A percentile compares a stretch with the other conserved stretches of the same genome.
phyloP scores from a whole-genome alignment of 2,329 filamentous ascomycete species.

The Microdochium bolleyi region DNA sequence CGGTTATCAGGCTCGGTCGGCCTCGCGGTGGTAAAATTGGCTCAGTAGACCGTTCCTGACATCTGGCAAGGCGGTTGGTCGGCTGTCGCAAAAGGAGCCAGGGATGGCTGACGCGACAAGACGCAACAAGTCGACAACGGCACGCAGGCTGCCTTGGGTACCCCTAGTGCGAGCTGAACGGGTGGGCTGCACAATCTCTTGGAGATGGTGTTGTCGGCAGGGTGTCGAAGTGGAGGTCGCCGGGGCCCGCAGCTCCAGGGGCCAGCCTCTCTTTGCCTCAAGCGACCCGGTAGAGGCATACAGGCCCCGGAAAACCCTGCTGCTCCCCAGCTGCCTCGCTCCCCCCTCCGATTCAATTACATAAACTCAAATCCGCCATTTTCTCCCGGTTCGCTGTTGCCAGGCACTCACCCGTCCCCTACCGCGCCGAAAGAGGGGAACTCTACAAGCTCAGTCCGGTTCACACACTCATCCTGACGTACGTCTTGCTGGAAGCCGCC shows the following conservation, averaged over 20 bases:
- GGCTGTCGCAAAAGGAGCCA: too few species aligned
- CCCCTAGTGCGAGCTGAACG: too few species aligned
- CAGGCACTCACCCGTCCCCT: constrained; percentile 15
- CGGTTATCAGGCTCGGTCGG: too few species aligned
- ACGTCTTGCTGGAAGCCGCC: background rate
- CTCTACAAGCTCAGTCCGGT: background rate
- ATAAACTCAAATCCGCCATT: constrained; percentile 35
- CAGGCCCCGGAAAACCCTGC: background rate
- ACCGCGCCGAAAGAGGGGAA: constrained; percentile 2
- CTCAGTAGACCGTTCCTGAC: too few species aligned
- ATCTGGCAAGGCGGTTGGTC: too few species aligned
- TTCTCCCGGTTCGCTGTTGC: constrained; percentile 30
- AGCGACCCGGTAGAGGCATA: background rate
- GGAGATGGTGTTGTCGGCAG: background rate
- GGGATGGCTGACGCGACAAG: too few species aligned
- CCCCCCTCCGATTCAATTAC: constrained; percentile 28
- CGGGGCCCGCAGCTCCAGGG: background rate
- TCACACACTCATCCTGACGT: background rate
- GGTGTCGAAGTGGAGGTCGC: background rate
- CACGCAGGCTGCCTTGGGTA: too few species aligned
- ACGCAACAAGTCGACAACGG: too few species aligned
- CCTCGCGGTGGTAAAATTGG: too few species aligned
- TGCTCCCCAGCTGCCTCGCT: background rate
- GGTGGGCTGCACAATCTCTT: too few species aligned
- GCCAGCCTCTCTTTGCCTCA: background rate